A percentile compares a stretch with the other conserved stretches of the same genome.
These are phyloP conservation scores for Ananas comosus DNA, from an alignment of 176 grass and related monocot genomes.

Conservation along the genomic window DNA sequence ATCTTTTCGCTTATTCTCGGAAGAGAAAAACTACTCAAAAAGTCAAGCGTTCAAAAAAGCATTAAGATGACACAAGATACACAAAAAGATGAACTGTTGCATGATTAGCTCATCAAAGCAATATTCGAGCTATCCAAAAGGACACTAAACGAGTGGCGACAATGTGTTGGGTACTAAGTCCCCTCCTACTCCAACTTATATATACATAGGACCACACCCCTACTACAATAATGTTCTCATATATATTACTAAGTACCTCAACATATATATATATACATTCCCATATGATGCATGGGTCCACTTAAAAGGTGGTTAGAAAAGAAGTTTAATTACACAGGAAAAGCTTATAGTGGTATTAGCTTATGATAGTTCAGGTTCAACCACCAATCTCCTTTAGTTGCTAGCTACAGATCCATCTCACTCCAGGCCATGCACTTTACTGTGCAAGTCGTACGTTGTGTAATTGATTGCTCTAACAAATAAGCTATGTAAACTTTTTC, in stretches of 20 bases:
- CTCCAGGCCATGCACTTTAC: background rate
- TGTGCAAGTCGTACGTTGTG: background rate
- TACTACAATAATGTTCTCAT: background rate
- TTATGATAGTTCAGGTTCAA: background rate
- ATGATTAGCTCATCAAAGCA: background rate
- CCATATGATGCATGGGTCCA: background rate
- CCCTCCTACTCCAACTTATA: background rate
- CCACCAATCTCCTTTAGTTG: background rate
- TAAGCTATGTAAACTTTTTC: too few species aligned
- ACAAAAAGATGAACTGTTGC: background rate
- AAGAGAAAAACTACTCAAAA: background rate
- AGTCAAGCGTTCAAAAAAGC: background rate
- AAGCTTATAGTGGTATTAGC: background rate
- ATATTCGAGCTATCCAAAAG: background rate
- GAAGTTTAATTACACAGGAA: background rate
- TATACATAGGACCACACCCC: background rate
- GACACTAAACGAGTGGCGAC: background rate
- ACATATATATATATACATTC: too few species aligned
- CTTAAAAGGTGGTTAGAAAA: background rate
- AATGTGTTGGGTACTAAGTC: background rate
- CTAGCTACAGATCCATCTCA: background rate
- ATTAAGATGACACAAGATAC: too few species aligned
- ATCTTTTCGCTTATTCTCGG: background rate
- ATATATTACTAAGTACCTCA: too few species aligned
- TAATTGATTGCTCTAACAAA: too few species aligned